Evolutionary conservation across 1,284 basidiomycete species (phyloP).

Genomic region (Trametes hirsuta): DNA sequence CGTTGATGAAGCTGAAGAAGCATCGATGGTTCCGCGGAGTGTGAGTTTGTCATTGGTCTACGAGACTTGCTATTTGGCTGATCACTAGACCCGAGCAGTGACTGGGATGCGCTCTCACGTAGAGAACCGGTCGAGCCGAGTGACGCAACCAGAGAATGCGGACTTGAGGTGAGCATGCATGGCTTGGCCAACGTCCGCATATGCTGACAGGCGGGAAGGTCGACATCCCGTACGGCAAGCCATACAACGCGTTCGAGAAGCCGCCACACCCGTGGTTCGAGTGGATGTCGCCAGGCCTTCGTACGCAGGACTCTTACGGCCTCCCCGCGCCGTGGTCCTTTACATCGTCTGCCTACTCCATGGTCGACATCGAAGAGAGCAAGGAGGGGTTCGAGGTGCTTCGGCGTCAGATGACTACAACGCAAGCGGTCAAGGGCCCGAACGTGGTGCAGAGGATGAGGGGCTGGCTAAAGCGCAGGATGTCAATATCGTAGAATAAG

Average conservation of each 20-base stretch:
- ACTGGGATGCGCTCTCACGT: constrained; percentile 18
- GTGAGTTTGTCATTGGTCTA: constrained; percentile 11
- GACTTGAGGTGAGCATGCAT: constrained; percentile 3
- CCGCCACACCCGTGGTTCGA: constrained; percentile 23
- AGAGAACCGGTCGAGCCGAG: neutral
- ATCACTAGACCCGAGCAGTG: neutral
- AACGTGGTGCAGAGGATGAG: constrained; percentile 19
- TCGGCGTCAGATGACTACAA: neutral
- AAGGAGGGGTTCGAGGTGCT: constrained; percentile 5
- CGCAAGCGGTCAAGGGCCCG: constrained; percentile 2
- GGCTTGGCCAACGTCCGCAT: neutral
- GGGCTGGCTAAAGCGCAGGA: constrained; percentile 21
- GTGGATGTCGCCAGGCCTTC: constrained; percentile 17
- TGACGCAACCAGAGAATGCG: neutral
- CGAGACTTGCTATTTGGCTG: neutral
- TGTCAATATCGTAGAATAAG: constrained; percentile 10
- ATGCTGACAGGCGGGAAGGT: neutral
- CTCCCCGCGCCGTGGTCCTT: constrained; percentile 8
- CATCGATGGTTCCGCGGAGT: constrained; percentile 29
- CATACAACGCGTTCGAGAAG: constrained; percentile 5
- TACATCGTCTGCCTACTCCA: constrained; percentile 11
- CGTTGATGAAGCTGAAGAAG: constrained; percentile 28
- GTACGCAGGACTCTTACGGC: neutral
- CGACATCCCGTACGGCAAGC: constrained; percentile 17
- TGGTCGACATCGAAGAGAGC: constrained; percentile 10